Evolutionary conservation across 441 rosid species (phyloP), one percentile per base, ranked within the genome.

Genomic region (Gossypium aridum): DNA sequence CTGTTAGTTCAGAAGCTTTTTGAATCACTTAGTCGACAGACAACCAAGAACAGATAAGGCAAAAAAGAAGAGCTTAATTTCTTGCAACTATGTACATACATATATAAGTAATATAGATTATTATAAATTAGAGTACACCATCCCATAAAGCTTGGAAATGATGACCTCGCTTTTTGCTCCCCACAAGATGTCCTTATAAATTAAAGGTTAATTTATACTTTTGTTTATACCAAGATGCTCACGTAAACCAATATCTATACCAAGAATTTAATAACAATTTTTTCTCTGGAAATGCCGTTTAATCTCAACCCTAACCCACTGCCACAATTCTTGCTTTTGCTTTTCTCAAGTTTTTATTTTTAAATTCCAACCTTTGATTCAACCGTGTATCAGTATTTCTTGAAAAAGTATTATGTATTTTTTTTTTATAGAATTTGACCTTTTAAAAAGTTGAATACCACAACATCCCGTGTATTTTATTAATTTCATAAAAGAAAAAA

Each of bases 61-160:
- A 64, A 59, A 16, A 63, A 22, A 67, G 39, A 31, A 34, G 39
- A 68, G 72, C 64, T 16, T 63, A 63, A 31, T 64, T 17, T 65
- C 53, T 65, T 39, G 53, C 51, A 39, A 3, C 39, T 61, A 34
- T 34, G 39, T 34, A 34, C 8, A 6, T 34, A 34, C 8, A 61
- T 6, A 16, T 53, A 53, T 4, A 14, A 53, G 56, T 5, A 53
- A 3, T 22, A 63, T 26, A 55, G 64, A 39, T 4, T 65, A 12
- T 65, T 62, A 28, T 64, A 31, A 37, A 39, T 39, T 19, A 64
- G 67, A 59, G 45, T 60, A 62, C 76, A 56, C 23, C 51, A 49
- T 45, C 75, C 74, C 71, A 72, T 77, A 34, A 53, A 75, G 75
- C 76, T 78, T 76, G 83, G 77, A 82, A 82, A 76, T 76, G 80